Conservation (phyloP, 163 green algal genomes). For the Volvox carteri region DNA sequence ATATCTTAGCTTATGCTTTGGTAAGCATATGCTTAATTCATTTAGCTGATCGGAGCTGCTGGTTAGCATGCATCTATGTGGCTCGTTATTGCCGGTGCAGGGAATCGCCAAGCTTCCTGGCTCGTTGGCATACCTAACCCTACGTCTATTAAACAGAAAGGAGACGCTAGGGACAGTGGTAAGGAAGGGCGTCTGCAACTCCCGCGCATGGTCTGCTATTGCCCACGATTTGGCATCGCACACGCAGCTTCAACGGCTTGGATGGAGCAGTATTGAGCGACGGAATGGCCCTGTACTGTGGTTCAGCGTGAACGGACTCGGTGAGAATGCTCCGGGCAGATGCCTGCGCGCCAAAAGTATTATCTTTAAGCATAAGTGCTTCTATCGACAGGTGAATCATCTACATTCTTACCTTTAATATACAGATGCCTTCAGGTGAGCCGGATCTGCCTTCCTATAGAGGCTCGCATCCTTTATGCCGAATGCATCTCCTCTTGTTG, state of each 20-base stretch:
- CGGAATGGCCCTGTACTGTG: slow-evolving; percentile 28
- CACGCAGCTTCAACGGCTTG: slow-evolving; percentile 52
- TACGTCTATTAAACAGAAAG: not conserved
- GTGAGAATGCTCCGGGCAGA: not conserved
- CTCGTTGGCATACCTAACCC: not conserved
- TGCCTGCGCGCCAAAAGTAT: not conserved
- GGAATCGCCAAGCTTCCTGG: slow-evolving; percentile 22
- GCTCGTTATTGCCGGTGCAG: not conserved
- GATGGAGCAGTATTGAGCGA: slow-evolving; percentile 33
- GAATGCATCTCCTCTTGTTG: no score
- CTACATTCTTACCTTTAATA: slow-evolving; percentile 37
- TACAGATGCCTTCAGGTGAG: slow-evolving; percentile 46
- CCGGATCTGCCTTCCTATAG: no score
- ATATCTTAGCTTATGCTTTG: not conserved
- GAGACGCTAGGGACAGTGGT: slow-evolving; percentile 35
- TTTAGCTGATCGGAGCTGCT: not conserved
- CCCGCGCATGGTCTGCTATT: not conserved
- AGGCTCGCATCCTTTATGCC: no score
- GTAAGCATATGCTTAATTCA: not conserved
- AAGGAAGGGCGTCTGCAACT: not conserved
- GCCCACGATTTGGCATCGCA: not conserved
- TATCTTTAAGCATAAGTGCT: not conserved
- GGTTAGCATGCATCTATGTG: no score
- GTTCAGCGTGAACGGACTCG: slow-evolving; percentile 14
- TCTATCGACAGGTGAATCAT: slow-evolving; percentile 24